Evolutionary conservation across 2,329 filamentous ascomycete species (phyloP).

Genomic region (Pyrenochaeta sp.): DNA sequence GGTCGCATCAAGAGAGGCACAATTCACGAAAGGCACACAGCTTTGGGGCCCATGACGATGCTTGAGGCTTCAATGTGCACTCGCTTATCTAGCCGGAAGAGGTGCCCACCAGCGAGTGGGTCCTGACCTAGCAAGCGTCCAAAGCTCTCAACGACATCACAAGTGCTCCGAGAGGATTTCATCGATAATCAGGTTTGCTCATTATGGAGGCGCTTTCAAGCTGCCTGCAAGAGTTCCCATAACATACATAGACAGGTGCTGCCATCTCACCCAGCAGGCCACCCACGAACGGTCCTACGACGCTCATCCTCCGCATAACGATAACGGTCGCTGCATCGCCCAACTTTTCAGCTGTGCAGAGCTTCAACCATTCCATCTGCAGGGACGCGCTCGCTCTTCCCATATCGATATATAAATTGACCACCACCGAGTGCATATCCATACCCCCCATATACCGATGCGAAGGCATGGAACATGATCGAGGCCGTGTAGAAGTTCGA

Average conservation of each 20-base stretch:
- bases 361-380: constrained; percentile 20
- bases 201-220: constrained; percentile 30
- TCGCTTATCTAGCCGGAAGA: constrained; percentile 18
- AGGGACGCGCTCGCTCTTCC: constrained; percentile 44
- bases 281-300: constrained; percentile 28
- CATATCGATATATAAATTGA: constrained; percentile 39
- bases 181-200: constrained; percentile 26
- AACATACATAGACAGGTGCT: constrained; percentile 33
- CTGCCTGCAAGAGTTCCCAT: constrained; percentile 26
- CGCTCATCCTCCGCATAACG: constrained; percentile 20
- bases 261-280: constrained; percentile 28
- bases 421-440: constrained; percentile 33
- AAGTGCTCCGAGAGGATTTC: constrained; percentile 6
- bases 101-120: constrained; percentile 15
- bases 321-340: constrained; percentile 19
- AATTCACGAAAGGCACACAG: too few species aligned
- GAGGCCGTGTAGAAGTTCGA: constrained; percentile 38
- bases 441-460: constrained; percentile 30
- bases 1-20: too few species aligned
- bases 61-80: constrained; percentile 11
- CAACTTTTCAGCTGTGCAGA: constrained; percentile 21
- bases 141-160: constrained; percentile 28
- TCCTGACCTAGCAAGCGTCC: constrained; percentile 10
- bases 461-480: constrained; percentile 27
- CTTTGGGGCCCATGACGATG: too few species aligned